A percentile compares a stretch with the other conserved stretches of the same genome.
Conservation (phyloP, 805 yeast species). For the Kazachstania martiniae region DNA sequence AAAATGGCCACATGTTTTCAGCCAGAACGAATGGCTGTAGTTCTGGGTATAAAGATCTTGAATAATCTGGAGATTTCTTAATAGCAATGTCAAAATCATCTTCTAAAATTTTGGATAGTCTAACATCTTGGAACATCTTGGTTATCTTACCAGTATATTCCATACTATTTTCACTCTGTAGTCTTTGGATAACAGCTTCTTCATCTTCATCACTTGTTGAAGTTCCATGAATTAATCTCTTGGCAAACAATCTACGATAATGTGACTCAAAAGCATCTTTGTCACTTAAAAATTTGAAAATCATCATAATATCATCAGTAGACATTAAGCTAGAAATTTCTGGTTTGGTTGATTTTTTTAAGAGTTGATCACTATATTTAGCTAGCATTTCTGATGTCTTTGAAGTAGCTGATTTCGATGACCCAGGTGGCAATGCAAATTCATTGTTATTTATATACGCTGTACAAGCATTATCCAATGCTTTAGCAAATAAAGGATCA, state of each 20-base stretch:
- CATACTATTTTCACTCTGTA: conserved; percentile 80
- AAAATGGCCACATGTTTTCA: conserved; percentile 80
- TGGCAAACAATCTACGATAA: conserved; percentile 81
- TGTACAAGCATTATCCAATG: conserved; percentile 83
- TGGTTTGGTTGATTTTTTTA: conserved; percentile 66
- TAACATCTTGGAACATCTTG: conserved; percentile 91
- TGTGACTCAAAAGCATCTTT: conserved; percentile 92
- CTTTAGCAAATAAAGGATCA: conserved; percentile 70
- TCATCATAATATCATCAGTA: conserved; percentile 73
- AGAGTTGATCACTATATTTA: conserved; percentile 71
- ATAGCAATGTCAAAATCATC: conserved; percentile 30
- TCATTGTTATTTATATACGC: conserved; percentile 71
- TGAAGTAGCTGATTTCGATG: conserved; percentile 44
- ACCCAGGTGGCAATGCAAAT: conserved; percentile 55
- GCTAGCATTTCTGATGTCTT: conserved; percentile 89
- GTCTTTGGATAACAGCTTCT: conserved; percentile 69
- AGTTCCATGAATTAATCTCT: conserved; percentile 77
- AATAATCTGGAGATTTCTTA: conserved; percentile 23
- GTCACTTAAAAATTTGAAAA: conserved; percentile 82
- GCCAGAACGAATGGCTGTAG: conserved; percentile 75
- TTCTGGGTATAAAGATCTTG: conserved; percentile 29
- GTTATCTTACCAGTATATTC: conserved; percentile 92
- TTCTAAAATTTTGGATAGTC: conserved; percentile 67
- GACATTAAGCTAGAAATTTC: conserved; percentile 63
- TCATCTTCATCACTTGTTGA: conserved; percentile 76